Evolutionary conservation across 768 basidiomycete genomes (phyloP).

Genomic region (Mycena alexandri): DNA sequence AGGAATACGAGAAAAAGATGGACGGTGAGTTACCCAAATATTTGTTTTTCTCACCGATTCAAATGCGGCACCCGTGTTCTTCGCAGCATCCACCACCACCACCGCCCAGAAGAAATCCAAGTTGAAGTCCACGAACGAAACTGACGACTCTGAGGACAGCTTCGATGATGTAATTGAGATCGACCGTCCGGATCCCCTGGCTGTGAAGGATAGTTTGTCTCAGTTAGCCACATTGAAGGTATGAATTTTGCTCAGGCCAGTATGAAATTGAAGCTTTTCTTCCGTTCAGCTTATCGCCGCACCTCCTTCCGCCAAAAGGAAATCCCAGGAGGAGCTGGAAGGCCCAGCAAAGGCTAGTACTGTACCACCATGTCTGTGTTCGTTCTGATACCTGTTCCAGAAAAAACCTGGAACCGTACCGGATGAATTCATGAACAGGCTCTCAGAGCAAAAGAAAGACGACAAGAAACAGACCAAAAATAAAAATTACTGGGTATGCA

Average conservation of each 20-base stretch:
- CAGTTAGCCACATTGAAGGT: constrained; percentile 7
- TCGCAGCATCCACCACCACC: constrained; percentile 13
- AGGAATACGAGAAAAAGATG: constrained; percentile 13
- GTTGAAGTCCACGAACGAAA: constrained; percentile 15
- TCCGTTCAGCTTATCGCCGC: constrained; percentile 2
- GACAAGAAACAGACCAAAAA: background rate
- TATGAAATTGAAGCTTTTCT: constrained; percentile 9
- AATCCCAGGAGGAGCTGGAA: background rate
- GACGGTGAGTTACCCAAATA: constrained; percentile 18
- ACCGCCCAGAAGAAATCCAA: constrained; percentile 13
- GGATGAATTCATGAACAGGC: background rate
- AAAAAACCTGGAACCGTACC: constrained; percentile 3
- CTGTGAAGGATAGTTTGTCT: constrained; percentile 12
- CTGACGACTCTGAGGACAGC: constrained; percentile 17
- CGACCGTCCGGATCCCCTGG: constrained; percentile 10
- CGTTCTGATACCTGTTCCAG: constrained; percentile 2
- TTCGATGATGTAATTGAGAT: constrained; percentile 17
- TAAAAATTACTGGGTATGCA: constrained; percentile 8
- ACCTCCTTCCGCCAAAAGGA: background rate
- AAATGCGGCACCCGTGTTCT: constrained; percentile 14
- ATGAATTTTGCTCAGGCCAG: constrained; percentile 9
- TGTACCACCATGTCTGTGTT: background rate
- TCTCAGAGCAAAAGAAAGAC: background rate
- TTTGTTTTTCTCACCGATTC: constrained; percentile 13
- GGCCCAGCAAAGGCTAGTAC: background rate